Evolutionary conservation across 441 rosid species (phyloP).

Genomic region (Mallotus japonicus): DNA sequence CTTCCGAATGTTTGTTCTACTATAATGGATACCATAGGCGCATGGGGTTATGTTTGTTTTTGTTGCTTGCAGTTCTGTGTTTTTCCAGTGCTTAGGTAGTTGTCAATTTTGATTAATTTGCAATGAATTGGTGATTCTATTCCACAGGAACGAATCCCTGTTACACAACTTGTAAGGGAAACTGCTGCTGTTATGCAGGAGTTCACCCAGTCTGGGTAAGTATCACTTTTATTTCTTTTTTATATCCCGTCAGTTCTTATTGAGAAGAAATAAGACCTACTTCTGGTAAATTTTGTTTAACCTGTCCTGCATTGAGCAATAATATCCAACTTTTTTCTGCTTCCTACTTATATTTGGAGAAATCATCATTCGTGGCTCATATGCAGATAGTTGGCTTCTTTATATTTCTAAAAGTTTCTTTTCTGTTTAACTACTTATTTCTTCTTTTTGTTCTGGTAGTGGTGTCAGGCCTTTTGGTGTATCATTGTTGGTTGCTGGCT

Average conservation of each 20-base stretch:
- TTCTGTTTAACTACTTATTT: constrained; percentile 15
- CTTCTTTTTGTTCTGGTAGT: constrained; percentile 20
- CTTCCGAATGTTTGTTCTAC: neutral
- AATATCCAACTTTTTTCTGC: neutral
- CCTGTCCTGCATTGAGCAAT: neutral
- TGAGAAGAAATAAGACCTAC: too few species aligned
- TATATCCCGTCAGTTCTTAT: neutral
- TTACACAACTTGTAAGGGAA: constrained; percentile 95
- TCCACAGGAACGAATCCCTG: constrained; percentile 84
- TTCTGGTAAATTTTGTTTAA: neutral
- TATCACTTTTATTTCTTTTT: neutral
- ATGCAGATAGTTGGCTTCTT: neutral
- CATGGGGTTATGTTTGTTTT: neutral
- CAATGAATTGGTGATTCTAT: constrained; percentile 8
- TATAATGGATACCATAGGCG: neutral
- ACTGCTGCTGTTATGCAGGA: constrained; percentile 99
- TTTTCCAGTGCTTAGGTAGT: too few species aligned
- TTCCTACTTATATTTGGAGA: neutral
- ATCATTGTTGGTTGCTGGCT: constrained; percentile 29
- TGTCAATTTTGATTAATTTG: neutral
- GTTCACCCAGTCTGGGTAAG: constrained; percentile 97
- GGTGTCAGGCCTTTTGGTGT: constrained; percentile 34
- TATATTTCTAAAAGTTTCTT: neutral
- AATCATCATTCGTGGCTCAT: neutral
- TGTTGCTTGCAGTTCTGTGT: neutral